Percentiles rank a stretch among this genome's conserved stretches.
phyloP scores from a whole-genome alignment of 805 yeast species.

The Candida xiaguanensis region DNA sequence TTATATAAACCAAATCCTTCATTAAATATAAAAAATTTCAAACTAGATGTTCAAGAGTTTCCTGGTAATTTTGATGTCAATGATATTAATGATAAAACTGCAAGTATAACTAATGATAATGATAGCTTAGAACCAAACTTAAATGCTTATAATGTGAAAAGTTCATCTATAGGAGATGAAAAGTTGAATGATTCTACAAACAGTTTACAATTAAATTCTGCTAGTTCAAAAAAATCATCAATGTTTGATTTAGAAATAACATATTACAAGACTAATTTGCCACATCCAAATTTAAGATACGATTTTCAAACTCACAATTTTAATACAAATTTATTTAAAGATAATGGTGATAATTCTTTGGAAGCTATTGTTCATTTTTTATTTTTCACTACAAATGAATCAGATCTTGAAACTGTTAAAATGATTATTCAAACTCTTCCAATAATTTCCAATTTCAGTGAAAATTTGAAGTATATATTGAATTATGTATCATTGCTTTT shows the following conservation, averaged over 20 bases:
- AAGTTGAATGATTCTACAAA: not conserved
- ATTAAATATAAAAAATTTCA: conserved; percentile 35
- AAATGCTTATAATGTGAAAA: too few relatives aligned
- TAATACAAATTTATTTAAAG: conserved; percentile 2
- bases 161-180: too few relatives aligned
- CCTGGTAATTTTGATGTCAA: not conserved
- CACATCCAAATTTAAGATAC: conserved; percentile 38
- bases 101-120: not conserved
- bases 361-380: conserved; percentile 79
- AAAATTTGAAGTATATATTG: conserved; percentile 18
- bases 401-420: conserved; percentile 13
- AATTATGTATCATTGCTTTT: conserved; percentile 3
- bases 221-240: not conserved
- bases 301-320: conserved; percentile 43
- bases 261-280: conserved; percentile 20
- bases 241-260: conserved; percentile 14
- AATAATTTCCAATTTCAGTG: conserved; percentile 31
- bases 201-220: not conserved
- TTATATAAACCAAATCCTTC: conserved; percentile 58
- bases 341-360: conserved; percentile 25
- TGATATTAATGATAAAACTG: not conserved
- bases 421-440: conserved; percentile 29
- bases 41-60: conserved; percentile 9
- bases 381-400: conserved; percentile 28
- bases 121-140: too few relatives aligned